Base-by-base conservation (phyloP, 164 flowering plant genomes). In the Chimonanthus praecox region DNA sequence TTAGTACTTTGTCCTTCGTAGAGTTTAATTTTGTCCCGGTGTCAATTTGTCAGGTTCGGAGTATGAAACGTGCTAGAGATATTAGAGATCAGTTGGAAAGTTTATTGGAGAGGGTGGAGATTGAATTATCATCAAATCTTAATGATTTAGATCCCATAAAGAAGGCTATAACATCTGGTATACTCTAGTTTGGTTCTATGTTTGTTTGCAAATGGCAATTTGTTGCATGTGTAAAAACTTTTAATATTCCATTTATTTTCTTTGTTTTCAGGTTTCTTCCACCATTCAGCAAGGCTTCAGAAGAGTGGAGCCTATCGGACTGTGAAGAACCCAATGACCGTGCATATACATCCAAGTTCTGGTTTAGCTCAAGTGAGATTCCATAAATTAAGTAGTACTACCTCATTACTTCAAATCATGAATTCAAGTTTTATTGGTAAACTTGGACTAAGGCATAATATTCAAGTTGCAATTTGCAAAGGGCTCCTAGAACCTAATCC, bases 11-110 rank as follows among this genome's bases (percentile, higher is more conserved):
- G 33, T 33, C 33, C 33, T 33, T 1, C 33, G 33, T 33, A 33
- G 33, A 33, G 33, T 33, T 33, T 33, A 33, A 33, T 33, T 33
- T 33, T 33, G 33, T 33, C 33, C 33, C 33, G 33, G 33, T 33
- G 33, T 33, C 33, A 33, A 33, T 33, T 33, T 33, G 1, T 33
- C 33, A 33, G 33, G 33, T 33, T 33, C 33, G 33, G 81, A 95
- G 97, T 82, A 94, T 96, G 99, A 96, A 96, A 78, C 91, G 96
- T 65, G 99, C 99, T 3, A 84, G 98, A 81, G 97, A 92, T 75
- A 88, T 94, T 9, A 82, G 97, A 72, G 97, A 96, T 72, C 98
- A 96, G 72, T 78, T 96, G 83, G 97, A 91, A 82, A 97, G 98
- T 48, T 87, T 96, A 4, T 73, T 94, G 75, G 98, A 94, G 81